Base-by-base conservation (phyloP, 139 green algal genomes). In the Pleodorina starrii region DNA sequence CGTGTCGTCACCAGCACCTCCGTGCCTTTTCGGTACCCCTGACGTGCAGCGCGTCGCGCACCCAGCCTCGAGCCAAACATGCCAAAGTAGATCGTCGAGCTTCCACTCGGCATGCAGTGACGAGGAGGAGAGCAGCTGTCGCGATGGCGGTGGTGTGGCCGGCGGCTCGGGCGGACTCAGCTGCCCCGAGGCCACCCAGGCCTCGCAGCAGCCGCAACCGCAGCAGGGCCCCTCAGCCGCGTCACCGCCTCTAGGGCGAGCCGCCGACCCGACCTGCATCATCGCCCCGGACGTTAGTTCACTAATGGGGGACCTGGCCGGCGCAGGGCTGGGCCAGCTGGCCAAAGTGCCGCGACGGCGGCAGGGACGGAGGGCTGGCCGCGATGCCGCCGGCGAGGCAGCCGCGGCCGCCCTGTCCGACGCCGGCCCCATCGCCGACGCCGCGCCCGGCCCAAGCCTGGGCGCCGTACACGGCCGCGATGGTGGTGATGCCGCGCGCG, bases 261-360 rank as follows among this genome's bases (percentile, higher is more conserved):
- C 25, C 54, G 29, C 21, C 54, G 7, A 66, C 54, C 25, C 21
- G 29, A 25, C 54, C 5, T 66, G 54, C 54, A n/a, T n/a, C n/a
- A n/a, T n/a, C n/a, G n/a, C n/a, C n/a, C n/a, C n/a, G n/a, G n/a
- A n/a, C n/a, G n/a, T n/a, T n/a, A n/a, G n/a, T n/a, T n/a, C n/a
- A n/a, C n/a, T n/a, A n/a, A n/a, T n/a, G 54, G 9, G 25, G 25
- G 54, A 32, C 21, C 25, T 12, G 7, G 9, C 21, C 54, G 54
- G 29, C 21, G 21, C 54, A 25, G 3, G 25, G 48, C 17, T 12
- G 16, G 23, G 50, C 76, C 11, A 57, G 2, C 80, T 86, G 29
- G 40, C 38, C 35, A 35, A n/a, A 25, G 80, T 86, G 59, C 80
- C 80, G 0, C 40, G 59, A 40, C 57, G 80, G 40, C 80, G 59